phyloP scores from a whole-genome alignment of 169 alveolate genomes.

The Perkinsus olseni region DNA sequence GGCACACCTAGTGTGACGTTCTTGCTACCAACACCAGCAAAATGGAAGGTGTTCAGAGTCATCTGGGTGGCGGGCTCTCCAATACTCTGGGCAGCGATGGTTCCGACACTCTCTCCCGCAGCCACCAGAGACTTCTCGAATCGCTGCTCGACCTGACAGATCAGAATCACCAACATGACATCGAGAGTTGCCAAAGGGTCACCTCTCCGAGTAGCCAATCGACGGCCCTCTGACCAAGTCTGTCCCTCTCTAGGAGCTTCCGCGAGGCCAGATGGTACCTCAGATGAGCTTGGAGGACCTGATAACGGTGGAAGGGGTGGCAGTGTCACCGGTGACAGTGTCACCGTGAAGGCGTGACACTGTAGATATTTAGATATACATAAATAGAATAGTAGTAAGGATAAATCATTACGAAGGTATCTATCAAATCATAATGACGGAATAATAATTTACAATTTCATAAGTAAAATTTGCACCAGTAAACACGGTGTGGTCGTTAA shows the following conservation, averaged over 20 bases:
- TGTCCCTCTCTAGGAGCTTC: slow-evolving; percentile 82
- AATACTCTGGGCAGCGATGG: slow-evolving; percentile 99
- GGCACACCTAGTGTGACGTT: slow-evolving; percentile 99
- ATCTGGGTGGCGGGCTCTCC: slow-evolving; percentile 99
- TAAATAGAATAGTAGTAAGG: no score
- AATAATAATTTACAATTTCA: no score
- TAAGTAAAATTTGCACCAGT: no score
- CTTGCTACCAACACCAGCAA: slow-evolving; percentile 98
- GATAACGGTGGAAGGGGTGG: slow-evolving; percentile 46
- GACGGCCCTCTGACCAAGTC: slow-evolving; percentile 74
- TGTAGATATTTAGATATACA: no score
- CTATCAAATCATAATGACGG: no score
- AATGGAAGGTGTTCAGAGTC: slow-evolving; percentile 99
- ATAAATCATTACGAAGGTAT: no score
- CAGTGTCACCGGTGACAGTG: no score
- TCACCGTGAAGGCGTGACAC: no score
- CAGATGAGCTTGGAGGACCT: slow-evolving; percentile 83
- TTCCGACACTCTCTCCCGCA: slow-evolving; percentile 99
- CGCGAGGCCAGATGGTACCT: slow-evolving; percentile 84
- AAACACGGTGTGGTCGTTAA: not conserved
- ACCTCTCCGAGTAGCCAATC: slow-evolving; percentile 97
- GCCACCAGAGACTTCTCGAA: slow-evolving; percentile 88
- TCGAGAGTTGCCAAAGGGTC: no score
- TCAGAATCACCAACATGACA: no score
- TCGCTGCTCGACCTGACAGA: slow-evolving; percentile 52